phyloP scores from a whole-genome alignment of 2,329 filamentous ascomycete species.

The Exophiala mesophila region DNA sequence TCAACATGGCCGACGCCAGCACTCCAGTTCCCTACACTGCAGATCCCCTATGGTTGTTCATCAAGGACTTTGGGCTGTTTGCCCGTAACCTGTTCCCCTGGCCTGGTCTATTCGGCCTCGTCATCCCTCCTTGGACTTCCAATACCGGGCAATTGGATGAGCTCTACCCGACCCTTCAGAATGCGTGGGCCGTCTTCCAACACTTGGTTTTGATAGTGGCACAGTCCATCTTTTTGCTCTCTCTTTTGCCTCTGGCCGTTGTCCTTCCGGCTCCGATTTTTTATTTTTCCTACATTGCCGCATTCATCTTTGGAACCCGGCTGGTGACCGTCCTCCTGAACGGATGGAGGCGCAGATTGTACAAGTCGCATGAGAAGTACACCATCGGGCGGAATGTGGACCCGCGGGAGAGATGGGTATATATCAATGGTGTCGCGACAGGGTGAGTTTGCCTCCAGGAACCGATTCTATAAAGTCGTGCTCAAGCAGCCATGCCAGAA shows the following conservation, averaged over 20 bases:
- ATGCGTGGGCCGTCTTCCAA: conserved; percentile 53
- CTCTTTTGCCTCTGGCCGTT: conserved; percentile 38
- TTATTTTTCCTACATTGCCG: conserved; percentile 29
- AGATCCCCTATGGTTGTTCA: conserved; percentile 43
- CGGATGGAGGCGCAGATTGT: conserved; percentile 21
- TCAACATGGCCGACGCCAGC: neutral
- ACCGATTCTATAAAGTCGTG: neutral
- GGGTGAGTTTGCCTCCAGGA: conserved; percentile 30
- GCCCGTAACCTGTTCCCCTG: conserved; percentile 4
- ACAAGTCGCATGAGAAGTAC: conserved; percentile 12
- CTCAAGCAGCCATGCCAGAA: conserved; percentile 6
- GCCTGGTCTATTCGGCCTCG: conserved; percentile 50
- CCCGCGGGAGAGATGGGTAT: conserved; percentile 56
- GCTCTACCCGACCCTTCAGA: conserved; percentile 43
- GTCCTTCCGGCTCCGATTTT: conserved; percentile 34
- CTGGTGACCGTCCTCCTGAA: conserved; percentile 34
- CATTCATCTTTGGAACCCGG: conserved; percentile 30
- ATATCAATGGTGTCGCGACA: conserved; percentile 64
- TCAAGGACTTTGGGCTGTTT: conserved; percentile 20
- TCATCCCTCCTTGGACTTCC: conserved; percentile 54
- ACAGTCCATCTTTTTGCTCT: conserved; percentile 58
- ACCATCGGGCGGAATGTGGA: conserved; percentile 10
- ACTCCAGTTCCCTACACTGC: neutral
- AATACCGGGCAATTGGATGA: conserved; percentile 57
- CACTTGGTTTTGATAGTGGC: conserved; percentile 56